Percentiles rank a stretch among this genome's conserved stretches.
Conservation (phyloP, 352 stramenopile species). For the Phytophthora nicotianae region DNA sequence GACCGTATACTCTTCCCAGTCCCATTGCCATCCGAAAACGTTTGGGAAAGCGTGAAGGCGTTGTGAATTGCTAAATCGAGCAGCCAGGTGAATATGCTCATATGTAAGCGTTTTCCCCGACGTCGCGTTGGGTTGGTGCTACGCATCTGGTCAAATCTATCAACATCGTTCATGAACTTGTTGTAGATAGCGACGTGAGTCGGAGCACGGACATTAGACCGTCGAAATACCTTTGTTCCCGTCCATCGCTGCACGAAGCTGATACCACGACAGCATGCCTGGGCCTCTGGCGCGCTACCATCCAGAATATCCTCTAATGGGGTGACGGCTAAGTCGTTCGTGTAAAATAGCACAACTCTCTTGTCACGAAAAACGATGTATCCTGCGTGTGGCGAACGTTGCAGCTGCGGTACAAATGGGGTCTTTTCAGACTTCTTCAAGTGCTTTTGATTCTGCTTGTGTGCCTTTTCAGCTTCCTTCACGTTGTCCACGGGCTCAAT, state of each 20-base stretch:
- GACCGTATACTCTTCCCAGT: too few species aligned
- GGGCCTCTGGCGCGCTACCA: background rate
- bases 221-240: slow-evolving; percentile 3
- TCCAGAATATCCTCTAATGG: background rate
- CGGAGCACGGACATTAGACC: background rate
- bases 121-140: background rate
- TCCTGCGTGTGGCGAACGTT: background rate
- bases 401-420: background rate
- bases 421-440: background rate
- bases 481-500: background rate
- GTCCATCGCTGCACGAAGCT: slow-evolving; percentile 7
- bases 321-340: slow-evolving; percentile 2
- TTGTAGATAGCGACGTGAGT: background rate
- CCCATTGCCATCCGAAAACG: background rate
- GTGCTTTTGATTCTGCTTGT: too few species aligned
- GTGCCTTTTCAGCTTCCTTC: slow-evolving; percentile 4
- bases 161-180: slow-evolving; percentile 2
- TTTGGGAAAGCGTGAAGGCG: background rate
- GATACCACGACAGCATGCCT: slow-evolving; percentile 6
- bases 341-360: slow-evolving; percentile 10
- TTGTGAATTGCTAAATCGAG: slow-evolving; percentile 7
- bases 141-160: slow-evolving; percentile 4
- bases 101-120: background rate
- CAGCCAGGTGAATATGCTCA: slow-evolving; percentile 9
- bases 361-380: slow-evolving; percentile 12